phyloP scores from a whole-genome alignment of 495 filamentous ascomycete genomes.

The Aspergillus kassunensis region DNA sequence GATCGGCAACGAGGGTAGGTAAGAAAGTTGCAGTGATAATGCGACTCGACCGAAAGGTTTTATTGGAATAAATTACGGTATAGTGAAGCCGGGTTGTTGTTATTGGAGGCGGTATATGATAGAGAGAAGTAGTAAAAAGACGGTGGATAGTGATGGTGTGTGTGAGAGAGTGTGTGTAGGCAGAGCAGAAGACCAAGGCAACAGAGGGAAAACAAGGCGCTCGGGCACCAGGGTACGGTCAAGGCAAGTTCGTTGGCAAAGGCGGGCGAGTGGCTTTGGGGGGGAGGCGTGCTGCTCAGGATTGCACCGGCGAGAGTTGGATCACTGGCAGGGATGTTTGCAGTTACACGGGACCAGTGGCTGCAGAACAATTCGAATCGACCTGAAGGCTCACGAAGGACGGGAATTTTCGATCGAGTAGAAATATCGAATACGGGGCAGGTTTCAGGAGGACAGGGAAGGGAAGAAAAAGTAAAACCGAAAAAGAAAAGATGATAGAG shows the following conservation, averaged over 20 bases:
- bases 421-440: constrained; percentile 5
- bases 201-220: constrained; percentile 35
- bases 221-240: constrained; percentile 39
- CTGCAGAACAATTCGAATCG: constrained; percentile 20
- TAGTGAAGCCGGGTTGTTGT: not conserved
- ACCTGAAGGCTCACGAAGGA: constrained; percentile 16
- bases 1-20: not conserved
- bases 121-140: not conserved
- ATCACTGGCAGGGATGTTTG: constrained; percentile 41
- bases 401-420: constrained; percentile 13
- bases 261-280: constrained; percentile 28
- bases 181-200: constrained; percentile 22
- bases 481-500: constrained; percentile 9
- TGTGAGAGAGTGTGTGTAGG: constrained; percentile 2
- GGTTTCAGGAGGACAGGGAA: constrained; percentile 6
- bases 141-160: constrained; percentile 10
- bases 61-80: not conserved
- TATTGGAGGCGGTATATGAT: not conserved
- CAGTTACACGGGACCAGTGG: constrained; percentile 28
- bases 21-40: not conserved
- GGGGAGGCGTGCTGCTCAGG: constrained; percentile 22
- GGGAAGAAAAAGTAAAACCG: constrained; percentile 4
- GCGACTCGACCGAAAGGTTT: not conserved
- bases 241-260: constrained; percentile 30
- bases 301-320: constrained; percentile 28